phyloP scores from a whole-genome alignment of 2,329 filamentous ascomycete species.

The Thermochaetoides dissita region DNA sequence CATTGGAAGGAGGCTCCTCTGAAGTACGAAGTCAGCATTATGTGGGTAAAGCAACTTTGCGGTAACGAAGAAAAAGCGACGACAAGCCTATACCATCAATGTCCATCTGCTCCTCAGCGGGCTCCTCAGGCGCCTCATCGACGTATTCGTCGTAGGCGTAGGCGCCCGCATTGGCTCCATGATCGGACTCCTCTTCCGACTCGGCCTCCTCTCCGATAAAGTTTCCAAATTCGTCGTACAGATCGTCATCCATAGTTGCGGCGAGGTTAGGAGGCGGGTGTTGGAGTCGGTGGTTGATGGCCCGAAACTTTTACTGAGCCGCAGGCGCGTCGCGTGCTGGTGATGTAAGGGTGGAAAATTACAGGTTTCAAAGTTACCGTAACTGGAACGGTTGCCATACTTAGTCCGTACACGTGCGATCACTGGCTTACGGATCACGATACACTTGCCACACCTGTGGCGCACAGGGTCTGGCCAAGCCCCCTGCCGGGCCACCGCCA shows the following conservation, averaged over 20 bases:
- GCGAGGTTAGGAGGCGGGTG: background rate
- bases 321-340: constrained; percentile 11
- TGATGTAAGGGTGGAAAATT: constrained; percentile 10
- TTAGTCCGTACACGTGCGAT: too few relatives aligned
- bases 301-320: too few relatives aligned
- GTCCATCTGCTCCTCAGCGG: constrained; percentile 83
- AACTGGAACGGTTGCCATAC: too few relatives aligned
- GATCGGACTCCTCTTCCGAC: constrained; percentile 75
- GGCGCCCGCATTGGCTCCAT: constrained; percentile 57
- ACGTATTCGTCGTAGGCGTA: constrained; percentile 68
- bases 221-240: constrained; percentile 20
- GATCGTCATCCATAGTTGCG: constrained; percentile 18
- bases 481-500: too few relatives aligned
- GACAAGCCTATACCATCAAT: constrained; percentile 50
- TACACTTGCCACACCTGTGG: too few relatives aligned
- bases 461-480: too few relatives aligned
- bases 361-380: background rate
- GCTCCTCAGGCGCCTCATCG: constrained; percentile 46
- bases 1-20: constrained; percentile 82
- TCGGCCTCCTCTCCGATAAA: constrained; percentile 60
- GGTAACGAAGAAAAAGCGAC: too few relatives aligned
- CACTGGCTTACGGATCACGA: background rate
- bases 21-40: constrained; percentile 5
- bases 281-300: background rate
- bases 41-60: too few relatives aligned